A percentile compares a stretch with the other conserved stretches of the same genome.
Conservation (phyloP, 768 basidiomycete species). For the Lactarius tabidus region DNA sequence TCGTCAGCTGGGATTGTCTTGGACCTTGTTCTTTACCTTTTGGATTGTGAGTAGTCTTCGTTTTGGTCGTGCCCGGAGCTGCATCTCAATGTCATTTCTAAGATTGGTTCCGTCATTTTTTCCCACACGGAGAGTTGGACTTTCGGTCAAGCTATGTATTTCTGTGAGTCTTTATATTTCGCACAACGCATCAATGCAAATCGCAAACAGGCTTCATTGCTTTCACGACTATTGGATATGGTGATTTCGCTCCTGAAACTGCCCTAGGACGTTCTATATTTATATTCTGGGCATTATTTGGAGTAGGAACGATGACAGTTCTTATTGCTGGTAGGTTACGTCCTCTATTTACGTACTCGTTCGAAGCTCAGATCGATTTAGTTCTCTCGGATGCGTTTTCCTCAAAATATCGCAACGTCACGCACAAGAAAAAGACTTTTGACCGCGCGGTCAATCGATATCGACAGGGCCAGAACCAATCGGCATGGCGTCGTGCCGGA, state of each 20-base stretch:
- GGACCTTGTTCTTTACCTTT: constrained; percentile 64
- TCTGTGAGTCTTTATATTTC: constrained; percentile 46
- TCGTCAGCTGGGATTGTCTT: constrained; percentile 44
- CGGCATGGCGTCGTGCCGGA: not conserved
- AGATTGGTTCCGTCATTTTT: constrained; percentile 71
- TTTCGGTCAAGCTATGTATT: constrained; percentile 63
- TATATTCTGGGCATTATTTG: constrained; percentile 73
- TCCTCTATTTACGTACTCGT: constrained; percentile 1
- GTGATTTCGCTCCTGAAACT: constrained; percentile 59
- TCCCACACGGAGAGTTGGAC: constrained; percentile 64
- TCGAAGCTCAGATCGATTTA: constrained; percentile 27
- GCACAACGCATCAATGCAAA: not conserved
- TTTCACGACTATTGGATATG: constrained; percentile 74
- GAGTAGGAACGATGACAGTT: constrained; percentile 72
- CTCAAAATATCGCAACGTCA: constrained; percentile 42
- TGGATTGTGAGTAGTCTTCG: constrained; percentile 55
- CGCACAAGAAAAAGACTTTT: constrained; percentile 15
- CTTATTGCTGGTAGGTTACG: constrained; percentile 56
- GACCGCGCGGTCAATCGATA: constrained; percentile 24
- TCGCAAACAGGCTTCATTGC: constrained; percentile 54
- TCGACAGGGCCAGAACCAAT: constrained; percentile 11
- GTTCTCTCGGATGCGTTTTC: constrained; percentile 67
- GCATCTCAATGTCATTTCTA: not conserved
- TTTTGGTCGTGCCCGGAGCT: not conserved
- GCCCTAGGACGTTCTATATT: constrained; percentile 73